Evolutionary conservation across 2,329 filamentous ascomycete genomes (phyloP).

Genomic region (Aspergillus felis): DNA sequence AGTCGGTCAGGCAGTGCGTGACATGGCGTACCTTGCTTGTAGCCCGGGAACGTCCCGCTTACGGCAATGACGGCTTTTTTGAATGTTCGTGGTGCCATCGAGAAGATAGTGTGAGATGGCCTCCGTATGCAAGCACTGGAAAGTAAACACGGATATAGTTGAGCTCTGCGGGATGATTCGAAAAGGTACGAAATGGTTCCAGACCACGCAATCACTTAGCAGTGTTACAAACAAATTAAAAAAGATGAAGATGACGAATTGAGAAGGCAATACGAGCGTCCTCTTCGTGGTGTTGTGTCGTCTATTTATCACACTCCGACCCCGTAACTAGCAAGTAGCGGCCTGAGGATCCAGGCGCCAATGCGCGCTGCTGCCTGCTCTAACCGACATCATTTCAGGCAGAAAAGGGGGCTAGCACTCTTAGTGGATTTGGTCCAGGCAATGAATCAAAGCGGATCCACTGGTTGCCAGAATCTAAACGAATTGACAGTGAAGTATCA

Average conservation of each 20-base stretch:
- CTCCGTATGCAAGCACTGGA: background rate
- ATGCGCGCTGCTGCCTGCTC: background rate
- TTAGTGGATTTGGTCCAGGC: background rate
- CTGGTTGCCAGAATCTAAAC: background rate
- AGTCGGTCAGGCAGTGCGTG: background rate
- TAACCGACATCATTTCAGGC: background rate
- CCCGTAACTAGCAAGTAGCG: background rate
- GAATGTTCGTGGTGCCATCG: slow-evolving; percentile 12
- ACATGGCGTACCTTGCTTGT: slow-evolving; percentile 44
- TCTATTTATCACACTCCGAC: background rate
- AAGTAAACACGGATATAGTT: background rate
- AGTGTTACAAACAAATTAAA: background rate
- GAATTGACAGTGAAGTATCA: background rate
- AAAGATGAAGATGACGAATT: background rate
- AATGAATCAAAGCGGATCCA: background rate
- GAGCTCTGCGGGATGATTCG: background rate
- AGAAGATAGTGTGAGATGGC: background rate
- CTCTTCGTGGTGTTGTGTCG: background rate
- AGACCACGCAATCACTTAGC: background rate
- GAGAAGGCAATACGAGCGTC: background rate
- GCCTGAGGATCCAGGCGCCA: background rate
- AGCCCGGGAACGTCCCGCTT: slow-evolving; percentile 57
- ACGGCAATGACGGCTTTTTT: slow-evolving; percentile 47
- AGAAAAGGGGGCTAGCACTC: background rate
- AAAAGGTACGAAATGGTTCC: background rate